Evolutionary conservation across 306 rosid genomes (phyloP), one percentile per base, ranked within the genome.

Genomic region (Castanospermum australe): DNA sequence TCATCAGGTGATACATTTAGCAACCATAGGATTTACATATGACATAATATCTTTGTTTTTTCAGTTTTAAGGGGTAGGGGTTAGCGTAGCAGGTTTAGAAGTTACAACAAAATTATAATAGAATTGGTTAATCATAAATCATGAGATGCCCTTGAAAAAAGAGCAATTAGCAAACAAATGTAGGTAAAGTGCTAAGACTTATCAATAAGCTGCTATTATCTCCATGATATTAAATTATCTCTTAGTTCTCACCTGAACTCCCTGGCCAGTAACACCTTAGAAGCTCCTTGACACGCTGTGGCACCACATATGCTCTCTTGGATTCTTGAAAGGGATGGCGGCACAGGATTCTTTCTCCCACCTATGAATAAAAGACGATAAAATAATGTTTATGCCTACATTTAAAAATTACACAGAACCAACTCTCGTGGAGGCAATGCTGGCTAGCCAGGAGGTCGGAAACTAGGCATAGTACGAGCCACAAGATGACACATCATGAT

Each of bases 301-400:
- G 99, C 88, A 96, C 98, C 74, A 96, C 99, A 44, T 90, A 96
- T 39, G 99, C 99, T 88, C 99, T 90, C 83, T 96, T 96, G 52
- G 99, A 96, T 86, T 96, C 99, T 75, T 90, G 94, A 60, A 96
- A 96, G 39, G 99, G 99, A 85, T 96, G 99, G 73, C 99, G 97
- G 73, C 98, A 96, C 71, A 96, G 78, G 70, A 91, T 90, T 75
- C 99, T 80, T 81, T 93, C 97, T 73, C 99, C 99, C 5, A 89
- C 98, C 99, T 96, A 89, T 64, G 79, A 28, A 48, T 56, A 18
- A 60, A 82, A 72, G 45, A 77, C 22, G 54, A 76, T 57, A 57
- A 52, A 79, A 36, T 22, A 67, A 50, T 42, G 67, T 71, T 30
- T 42, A 39, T 57, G 66, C 28, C 33, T 42, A 63, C 47, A 50